A percentile compares a stretch with the other conserved stretches of the same genome.
Evolutionary conservation across 2,329 filamentous ascomycete genomes (phyloP).

Genomic region (Ophiostoma sp.): DNA sequence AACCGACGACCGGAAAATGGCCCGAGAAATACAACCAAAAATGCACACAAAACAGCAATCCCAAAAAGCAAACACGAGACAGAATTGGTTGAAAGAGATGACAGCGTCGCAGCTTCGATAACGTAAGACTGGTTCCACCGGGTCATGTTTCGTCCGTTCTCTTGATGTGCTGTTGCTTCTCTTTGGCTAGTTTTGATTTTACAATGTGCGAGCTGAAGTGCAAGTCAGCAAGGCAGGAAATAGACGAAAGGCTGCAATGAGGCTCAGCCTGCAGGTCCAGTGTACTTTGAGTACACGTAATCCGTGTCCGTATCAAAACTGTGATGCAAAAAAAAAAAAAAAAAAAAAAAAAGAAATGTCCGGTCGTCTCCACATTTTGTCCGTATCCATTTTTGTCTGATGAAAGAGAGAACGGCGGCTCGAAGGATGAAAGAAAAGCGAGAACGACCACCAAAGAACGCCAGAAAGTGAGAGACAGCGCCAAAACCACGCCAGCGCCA

Average conservation of each 20-base stretch:
- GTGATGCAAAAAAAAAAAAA: too few species aligned
- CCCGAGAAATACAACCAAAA: too few species aligned
- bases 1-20: neutral
- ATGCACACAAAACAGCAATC: neutral
- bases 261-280: too few species aligned
- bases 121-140: neutral
- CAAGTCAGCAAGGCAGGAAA: neutral
- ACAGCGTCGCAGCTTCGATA: neutral
- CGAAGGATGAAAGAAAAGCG: neutral
- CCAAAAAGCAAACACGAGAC: neutral
- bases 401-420: neutral
- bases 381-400: neutral
- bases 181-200: neutral
- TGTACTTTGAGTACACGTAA: neutral
- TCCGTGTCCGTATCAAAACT: neutral
- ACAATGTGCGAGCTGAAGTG: neutral
- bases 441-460: neutral
- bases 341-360: neutral
- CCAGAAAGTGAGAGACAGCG: neutral
- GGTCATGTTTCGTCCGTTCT: slow-evolving; percentile 3
- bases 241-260: neutral
- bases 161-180: neutral
- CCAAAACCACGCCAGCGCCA: neutral
- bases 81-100: neutral
- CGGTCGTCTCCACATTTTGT: neutral